phyloP scores from a whole-genome alignment of 768 basidiomycete species.

The Mrakia hoshinonis region DNA sequence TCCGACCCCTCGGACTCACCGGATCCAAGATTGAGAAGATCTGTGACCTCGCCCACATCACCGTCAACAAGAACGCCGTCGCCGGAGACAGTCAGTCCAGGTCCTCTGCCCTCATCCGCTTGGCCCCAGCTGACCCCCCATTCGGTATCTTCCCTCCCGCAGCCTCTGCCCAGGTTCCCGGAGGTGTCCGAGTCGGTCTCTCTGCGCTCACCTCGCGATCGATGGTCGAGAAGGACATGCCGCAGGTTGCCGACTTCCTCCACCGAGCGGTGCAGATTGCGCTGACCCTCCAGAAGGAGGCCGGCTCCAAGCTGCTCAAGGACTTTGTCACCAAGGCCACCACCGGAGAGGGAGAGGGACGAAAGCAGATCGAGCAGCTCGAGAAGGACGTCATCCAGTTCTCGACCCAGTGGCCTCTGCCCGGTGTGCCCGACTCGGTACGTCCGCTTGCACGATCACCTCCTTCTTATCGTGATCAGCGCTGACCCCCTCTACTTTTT shows the following conservation, averaged over 20 bases:
- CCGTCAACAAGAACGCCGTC: constrained; percentile 86
- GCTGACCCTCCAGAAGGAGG: constrained; percentile 81
- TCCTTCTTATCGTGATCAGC: neutral
- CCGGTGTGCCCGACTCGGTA: constrained; percentile 59
- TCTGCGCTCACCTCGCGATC: constrained; percentile 89
- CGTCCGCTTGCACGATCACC: neutral
- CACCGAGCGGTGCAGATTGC: constrained; percentile 91
- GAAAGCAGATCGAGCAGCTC: constrained; percentile 61
- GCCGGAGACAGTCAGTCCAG: constrained; percentile 63
- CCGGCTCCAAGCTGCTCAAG: constrained; percentile 87
- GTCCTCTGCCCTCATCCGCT: neutral
- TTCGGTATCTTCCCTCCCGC: neutral
- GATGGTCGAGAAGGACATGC: constrained; percentile 81
- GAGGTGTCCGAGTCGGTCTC: constrained; percentile 93
- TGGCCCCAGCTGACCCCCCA: neutral
- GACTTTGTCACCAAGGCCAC: constrained; percentile 73
- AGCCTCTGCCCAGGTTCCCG: constrained; percentile 83
- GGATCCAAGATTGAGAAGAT: constrained; percentile 98
- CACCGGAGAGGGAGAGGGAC: constrained; percentile 47
- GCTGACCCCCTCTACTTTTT: neutral
- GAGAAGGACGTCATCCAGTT: constrained; percentile 70
- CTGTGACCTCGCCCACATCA: constrained; percentile 91
- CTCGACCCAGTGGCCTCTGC: constrained; percentile 81
- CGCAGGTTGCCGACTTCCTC: constrained; percentile 76
- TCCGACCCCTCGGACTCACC: constrained; percentile 88